Evolutionary conservation across 2,329 filamentous ascomycete genomes (phyloP).

Genomic region (Calycina herbarum): DNA sequence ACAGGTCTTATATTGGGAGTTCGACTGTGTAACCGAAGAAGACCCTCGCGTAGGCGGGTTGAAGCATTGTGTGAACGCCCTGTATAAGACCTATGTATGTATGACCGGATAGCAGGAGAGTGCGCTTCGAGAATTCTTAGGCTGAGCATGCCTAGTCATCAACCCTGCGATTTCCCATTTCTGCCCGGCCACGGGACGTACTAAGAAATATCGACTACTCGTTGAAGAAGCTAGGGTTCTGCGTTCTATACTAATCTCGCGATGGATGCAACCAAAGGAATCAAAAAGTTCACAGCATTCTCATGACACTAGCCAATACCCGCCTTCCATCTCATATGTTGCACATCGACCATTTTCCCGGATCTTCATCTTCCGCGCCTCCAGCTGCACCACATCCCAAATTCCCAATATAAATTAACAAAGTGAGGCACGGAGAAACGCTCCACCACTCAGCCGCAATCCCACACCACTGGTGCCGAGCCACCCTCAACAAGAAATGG

Average conservation of each 20-base stretch:
- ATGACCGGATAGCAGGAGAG: no score
- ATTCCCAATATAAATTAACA: neutral
- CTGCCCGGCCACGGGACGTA: no score
- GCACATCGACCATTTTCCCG: neutral
- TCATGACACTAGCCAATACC: neutral
- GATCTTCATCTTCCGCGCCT: neutral
- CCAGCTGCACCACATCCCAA: neutral
- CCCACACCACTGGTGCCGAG: neutral
- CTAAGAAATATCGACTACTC: no score
- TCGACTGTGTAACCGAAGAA: no score
- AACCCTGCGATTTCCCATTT: no score
- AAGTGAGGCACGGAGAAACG: neutral
- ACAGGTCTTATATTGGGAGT: no score
- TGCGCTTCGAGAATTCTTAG: no score
- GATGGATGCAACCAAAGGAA: neutral
- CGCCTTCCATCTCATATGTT: neutral
- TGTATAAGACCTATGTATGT: no score
- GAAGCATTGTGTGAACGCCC: no score
- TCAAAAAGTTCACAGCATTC: neutral
- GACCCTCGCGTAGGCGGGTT: no score
- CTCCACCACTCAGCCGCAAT: slow-evolving; percentile 1
- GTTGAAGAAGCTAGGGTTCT: no score
- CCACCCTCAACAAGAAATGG: neutral
- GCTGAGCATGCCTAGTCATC: no score
- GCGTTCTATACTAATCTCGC: neutral